A percentile compares a stretch with the other conserved stretches of the same genome.
Conservation (phyloP, 1,284 basidiomycete species). For the Lentinus polychrous region DNA sequence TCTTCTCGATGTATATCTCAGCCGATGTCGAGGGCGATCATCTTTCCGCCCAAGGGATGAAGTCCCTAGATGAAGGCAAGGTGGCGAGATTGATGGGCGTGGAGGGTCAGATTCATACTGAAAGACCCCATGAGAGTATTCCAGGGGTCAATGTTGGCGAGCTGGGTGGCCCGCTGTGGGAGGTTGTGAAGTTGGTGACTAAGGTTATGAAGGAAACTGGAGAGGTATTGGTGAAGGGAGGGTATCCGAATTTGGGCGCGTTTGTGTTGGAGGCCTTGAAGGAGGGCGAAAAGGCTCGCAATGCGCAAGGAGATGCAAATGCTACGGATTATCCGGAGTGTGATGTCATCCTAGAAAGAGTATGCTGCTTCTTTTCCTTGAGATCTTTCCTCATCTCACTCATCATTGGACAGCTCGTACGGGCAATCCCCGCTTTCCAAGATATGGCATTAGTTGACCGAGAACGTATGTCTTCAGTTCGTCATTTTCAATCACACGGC, state of each 20-base stretch:
- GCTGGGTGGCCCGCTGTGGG: slow-evolving; percentile 66
- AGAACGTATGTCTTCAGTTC: slow-evolving; percentile 40
- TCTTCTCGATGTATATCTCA: slow-evolving; percentile 65
- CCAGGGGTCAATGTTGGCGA: slow-evolving; percentile 71
- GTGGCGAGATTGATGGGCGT: slow-evolving; percentile 73
- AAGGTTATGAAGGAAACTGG: slow-evolving; percentile 70
- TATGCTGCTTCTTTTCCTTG: slow-evolving; percentile 23
- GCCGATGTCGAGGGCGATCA: slow-evolving; percentile 45
- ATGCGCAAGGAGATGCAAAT: slow-evolving; percentile 17
- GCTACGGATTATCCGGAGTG: slow-evolving; percentile 32
- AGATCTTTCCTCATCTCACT: slow-evolving; percentile 6
- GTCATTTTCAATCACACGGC: background rate
- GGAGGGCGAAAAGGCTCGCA: slow-evolving; percentile 39
- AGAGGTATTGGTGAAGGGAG: slow-evolving; percentile 46
- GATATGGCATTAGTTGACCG: slow-evolving; percentile 64
- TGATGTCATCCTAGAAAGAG: slow-evolving; percentile 61
- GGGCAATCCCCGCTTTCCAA: slow-evolving; percentile 68
- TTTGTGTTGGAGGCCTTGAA: slow-evolving; percentile 66
- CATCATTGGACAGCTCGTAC: slow-evolving; percentile 45
- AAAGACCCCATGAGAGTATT: slow-evolving; percentile 64
- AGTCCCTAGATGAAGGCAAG: slow-evolving; percentile 39
- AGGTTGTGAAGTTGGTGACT: slow-evolving; percentile 65
- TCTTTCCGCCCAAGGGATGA: slow-evolving; percentile 65
- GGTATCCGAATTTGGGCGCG: slow-evolving; percentile 64
- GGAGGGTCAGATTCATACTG: slow-evolving; percentile 47